phyloP scores from a whole-genome alignment of 257 asterid species.

The Plectranthus barbatus region DNA sequence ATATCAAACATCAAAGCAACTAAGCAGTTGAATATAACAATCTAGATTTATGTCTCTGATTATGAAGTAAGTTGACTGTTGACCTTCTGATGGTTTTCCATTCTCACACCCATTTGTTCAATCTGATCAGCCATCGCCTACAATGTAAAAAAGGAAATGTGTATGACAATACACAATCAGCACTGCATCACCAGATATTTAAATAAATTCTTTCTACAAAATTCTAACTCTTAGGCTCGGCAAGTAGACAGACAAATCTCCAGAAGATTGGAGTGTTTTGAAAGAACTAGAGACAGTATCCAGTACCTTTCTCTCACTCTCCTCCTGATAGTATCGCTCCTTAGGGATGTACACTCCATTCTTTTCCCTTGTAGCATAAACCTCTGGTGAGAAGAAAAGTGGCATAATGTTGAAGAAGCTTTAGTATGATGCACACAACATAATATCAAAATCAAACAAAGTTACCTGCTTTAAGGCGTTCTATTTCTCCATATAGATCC shows the following conservation, averaged over 20 bases:
- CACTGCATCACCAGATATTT: background rate
- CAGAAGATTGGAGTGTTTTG: background rate
- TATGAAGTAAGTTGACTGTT: slow-evolving; percentile 23
- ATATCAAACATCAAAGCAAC: slow-evolving; percentile 18
- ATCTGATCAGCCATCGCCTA: slow-evolving; percentile 86
- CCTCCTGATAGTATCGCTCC: slow-evolving; percentile 77
- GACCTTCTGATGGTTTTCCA: slow-evolving; percentile 72
- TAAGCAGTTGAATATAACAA: background rate
- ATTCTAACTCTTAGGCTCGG: background rate
- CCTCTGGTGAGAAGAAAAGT: slow-evolving; percentile 34
- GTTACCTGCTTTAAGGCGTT: slow-evolving; percentile 65
- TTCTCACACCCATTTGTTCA: slow-evolving; percentile 63
- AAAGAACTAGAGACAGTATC: background rate
- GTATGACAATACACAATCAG: background rate
- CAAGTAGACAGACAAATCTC: background rate
- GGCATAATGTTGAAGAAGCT: background rate
- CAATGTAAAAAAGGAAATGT: background rate
- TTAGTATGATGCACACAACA: background rate
- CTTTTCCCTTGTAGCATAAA: slow-evolving; percentile 82
- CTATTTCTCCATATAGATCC: slow-evolving; percentile 79
- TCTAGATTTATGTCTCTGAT: background rate
- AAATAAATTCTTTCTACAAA: background rate
- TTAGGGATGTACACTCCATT: slow-evolving; percentile 83
- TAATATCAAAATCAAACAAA: background rate
- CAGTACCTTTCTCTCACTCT: slow-evolving; percentile 65